phyloP scores from a whole-genome alignment of 176 grass and related monocot genomes.

The Ensete glaucum region DNA sequence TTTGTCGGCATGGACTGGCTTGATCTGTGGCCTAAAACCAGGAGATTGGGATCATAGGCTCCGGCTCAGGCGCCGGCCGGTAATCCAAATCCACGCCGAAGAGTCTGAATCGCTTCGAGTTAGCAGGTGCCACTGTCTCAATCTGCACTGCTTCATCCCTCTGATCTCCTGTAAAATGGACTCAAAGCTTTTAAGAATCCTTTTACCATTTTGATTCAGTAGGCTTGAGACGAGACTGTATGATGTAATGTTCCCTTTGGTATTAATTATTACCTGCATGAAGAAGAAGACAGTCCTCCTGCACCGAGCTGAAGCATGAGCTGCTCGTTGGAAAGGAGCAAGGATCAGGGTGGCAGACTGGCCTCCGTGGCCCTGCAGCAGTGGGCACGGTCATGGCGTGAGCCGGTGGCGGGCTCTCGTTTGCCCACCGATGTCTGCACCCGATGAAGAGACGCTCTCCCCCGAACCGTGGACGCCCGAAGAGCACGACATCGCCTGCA shows the following conservation, averaged over 20 bases:
- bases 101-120: conserved; percentile 12
- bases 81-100: conserved; percentile 1
- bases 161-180: conserved; percentile 4
- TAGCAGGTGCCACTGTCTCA: neutral
- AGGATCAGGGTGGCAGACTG: neutral
- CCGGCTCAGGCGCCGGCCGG: neutral
- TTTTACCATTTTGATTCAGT: no score
- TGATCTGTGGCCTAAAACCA: neutral
- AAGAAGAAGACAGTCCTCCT: neutral
- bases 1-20: neutral
- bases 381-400: no score
- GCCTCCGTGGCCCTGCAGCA: neutral
- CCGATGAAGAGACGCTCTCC: conserved; percentile 52
- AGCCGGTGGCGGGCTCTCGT: neutral
- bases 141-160: neutral
- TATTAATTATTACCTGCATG: neutral
- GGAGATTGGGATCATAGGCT: neutral
- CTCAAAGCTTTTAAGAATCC: neutral
- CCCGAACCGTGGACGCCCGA: conserved; percentile 31
- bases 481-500: conserved; percentile 24
- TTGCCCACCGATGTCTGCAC: conserved; percentile 15
- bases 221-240: no score
- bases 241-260: no score
- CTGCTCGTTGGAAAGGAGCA: neutral
- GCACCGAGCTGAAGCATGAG: neutral